Evolutionary conservation across 208 protist genomes (phyloP), one percentile per base, ranked within the genome.

Genomic region (Trichomonas tenax): DNA sequence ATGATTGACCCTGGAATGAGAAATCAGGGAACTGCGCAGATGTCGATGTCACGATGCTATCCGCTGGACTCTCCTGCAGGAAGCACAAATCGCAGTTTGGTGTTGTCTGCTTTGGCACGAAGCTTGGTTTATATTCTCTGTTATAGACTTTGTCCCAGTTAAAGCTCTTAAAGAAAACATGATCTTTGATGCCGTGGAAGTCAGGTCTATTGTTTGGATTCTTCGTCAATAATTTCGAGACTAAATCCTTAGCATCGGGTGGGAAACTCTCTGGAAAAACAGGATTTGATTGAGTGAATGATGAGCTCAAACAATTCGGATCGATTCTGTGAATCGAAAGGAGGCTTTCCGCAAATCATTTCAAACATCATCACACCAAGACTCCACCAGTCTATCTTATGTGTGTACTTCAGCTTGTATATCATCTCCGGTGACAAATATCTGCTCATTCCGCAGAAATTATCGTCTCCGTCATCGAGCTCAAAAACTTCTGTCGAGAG

Each of bases 391-490:
- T 89, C 82, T 9, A 89, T 46, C 48, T 44, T 26, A 31, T 89
- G 36, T 21, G n/a, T 89, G 41, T 89, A 89, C 41, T 44, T 44
- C 8, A 44, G 36, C 41, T 46, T n/a, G 17, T 44, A 46, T 31
- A 89, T 26, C 23, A 81, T 96, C 96, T 41, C 63, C 38, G 31
- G 96, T 96, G 58, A 97, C 14, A 96, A 38, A 96, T 98, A 98
- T 81, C 98, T 97, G 21, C 97, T 96, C 14, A 97, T 98, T 49
- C 98, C 98, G 96, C 98, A 98, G 95, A 98, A 98, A n/a, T 97
- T 98, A 46, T 96, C 86, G 6, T 97, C 97, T 14, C 96, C 81
- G 9, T 51, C n/a, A 82, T 97, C 96, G 6, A 38, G 31, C 15
- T 23, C 26, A 10, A 17, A 44, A 2, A 96, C 0, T 89, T 98